phyloP scores from a whole-genome alignment of 352 stramenopile genomes.

The Globisporangium polare region DNA sequence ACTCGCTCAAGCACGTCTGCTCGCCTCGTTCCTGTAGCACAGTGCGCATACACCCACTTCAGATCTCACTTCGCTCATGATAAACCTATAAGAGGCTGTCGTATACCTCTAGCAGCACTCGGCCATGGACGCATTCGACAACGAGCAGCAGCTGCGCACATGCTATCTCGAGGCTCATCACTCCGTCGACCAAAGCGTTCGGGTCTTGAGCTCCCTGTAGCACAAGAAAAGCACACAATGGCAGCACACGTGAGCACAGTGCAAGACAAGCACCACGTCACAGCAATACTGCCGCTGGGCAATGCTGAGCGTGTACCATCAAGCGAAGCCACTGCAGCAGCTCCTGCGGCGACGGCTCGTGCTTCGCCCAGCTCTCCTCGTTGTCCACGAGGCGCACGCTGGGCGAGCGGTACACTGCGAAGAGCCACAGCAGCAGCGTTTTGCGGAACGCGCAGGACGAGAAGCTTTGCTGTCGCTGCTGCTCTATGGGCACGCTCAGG shows the following conservation, averaged over 20 bases:
- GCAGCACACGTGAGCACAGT: neutral
- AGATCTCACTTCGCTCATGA: neutral
- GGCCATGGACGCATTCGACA: conserved; percentile 41
- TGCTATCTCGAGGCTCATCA: conserved; percentile 18
- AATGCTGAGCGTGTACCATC: conserved; percentile 10
- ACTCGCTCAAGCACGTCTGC: conserved; percentile 15
- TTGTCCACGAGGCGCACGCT: conserved; percentile 20
- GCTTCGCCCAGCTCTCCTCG: conserved; percentile 26
- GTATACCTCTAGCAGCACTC: conserved; percentile 39
- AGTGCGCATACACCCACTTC: neutral
- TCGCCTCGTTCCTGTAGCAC: conserved; percentile 27
- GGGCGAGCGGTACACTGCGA: conserved; percentile 31
- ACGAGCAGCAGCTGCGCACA: conserved; percentile 20
- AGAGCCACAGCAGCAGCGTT: conserved; percentile 42
- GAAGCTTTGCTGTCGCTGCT: conserved; percentile 12
- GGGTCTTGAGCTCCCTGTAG: conserved; percentile 26
- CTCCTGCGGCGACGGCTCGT: conserved; percentile 26
- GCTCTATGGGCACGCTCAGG: conserved; percentile 14
- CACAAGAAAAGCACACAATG: neutral
- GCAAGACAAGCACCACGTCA: neutral
- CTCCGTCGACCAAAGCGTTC: conserved; percentile 21
- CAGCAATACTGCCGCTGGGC: too few species aligned
- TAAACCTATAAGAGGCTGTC: neutral
- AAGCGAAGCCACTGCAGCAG: conserved; percentile 31
- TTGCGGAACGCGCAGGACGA: conserved; percentile 19